phyloP scores from a whole-genome alignment of 495 filamentous ascomycete genomes.

The Bryoglossum gracile region DNA sequence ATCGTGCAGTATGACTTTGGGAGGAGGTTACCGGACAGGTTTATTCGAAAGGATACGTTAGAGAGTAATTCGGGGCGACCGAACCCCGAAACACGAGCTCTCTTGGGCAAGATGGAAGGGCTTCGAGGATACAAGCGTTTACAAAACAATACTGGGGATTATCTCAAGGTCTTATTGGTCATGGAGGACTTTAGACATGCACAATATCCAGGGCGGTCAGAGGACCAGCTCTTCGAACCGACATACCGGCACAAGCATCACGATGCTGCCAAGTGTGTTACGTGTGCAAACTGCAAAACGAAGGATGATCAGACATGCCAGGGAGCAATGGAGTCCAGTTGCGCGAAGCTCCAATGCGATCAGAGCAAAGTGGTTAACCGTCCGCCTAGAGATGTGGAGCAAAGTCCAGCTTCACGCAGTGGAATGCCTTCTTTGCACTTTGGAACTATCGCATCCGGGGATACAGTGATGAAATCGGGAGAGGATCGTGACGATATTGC shows the following conservation, averaged over 20 bases:
- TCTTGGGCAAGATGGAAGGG: constrained; percentile 24
- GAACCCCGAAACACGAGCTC: constrained; percentile 25
- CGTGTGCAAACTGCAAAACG: neutral
- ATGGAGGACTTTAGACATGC: constrained; percentile 11
- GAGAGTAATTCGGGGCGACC: constrained; percentile 27
- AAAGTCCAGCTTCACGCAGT: neutral
- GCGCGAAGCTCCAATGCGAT: neutral
- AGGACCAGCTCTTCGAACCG: constrained; percentile 4
- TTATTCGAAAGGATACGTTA: constrained; percentile 24
- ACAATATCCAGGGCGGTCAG: constrained; percentile 20
- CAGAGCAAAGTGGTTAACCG: neutral
- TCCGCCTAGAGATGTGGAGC: neutral
- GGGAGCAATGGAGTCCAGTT: neutral
- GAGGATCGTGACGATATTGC: constrained; percentile 11
- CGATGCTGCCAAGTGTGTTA: neutral
- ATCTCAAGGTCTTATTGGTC: constrained; percentile 8
- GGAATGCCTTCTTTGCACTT: neutral
- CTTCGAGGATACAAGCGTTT: constrained; percentile 13
- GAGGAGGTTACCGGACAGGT: constrained; percentile 26
- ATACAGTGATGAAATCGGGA: constrained; percentile 15
- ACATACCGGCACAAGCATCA: constrained; percentile 32
- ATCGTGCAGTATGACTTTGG: constrained; percentile 37
- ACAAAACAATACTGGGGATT: constrained; percentile 9
- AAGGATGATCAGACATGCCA: neutral
- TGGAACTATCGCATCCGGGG: neutral